A percentile compares a stretch with the other conserved stretches of the same genome.
These are phyloP conservation scores for Phanerodontia chrysosporium DNA, from an alignment of 768 basidiomycete species.

Conservation along the genomic window DNA sequence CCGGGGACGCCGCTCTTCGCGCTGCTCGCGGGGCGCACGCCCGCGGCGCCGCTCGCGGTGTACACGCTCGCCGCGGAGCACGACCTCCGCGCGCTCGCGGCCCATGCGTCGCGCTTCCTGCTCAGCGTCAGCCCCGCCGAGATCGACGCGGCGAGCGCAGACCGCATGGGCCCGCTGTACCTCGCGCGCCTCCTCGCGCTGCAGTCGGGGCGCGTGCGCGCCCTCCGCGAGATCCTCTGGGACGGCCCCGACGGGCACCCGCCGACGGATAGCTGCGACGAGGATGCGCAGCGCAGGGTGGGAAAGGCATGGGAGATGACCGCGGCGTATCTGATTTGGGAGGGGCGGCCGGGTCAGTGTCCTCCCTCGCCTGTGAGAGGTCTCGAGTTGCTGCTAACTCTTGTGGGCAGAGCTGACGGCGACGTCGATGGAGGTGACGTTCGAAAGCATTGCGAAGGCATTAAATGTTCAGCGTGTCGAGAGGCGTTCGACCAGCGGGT, in stretches of 20 bases:
- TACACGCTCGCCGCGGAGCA: conserved; percentile 68
- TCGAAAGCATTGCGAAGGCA: conserved; percentile 61
- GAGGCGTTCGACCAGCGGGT: conserved; percentile 58
- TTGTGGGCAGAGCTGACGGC: conserved; percentile 57
- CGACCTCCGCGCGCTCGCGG: conserved; percentile 69
- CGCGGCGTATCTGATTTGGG: not conserved
- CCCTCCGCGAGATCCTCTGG: conserved; percentile 70
- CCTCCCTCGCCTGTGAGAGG: too few relatives aligned
- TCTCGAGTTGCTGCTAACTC: not conserved
- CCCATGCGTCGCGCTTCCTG: conserved; percentile 68
- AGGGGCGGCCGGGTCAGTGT: conserved; percentile 18
- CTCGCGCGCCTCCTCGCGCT: conserved; percentile 79
- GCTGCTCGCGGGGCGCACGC: conserved; percentile 62
- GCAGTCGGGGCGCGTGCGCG: conserved; percentile 77
- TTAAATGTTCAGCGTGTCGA: conserved; percentile 69
- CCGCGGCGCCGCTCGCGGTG: conserved; percentile 62
- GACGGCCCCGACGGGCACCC: conserved; percentile 72
- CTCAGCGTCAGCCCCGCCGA: conserved; percentile 64
- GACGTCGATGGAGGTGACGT: conserved; percentile 64
- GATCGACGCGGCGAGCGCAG: conserved; percentile 66
- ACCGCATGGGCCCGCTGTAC: conserved; percentile 69
- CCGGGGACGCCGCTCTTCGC: conserved; percentile 53
- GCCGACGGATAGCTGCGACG: conserved; percentile 62
- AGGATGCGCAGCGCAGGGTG: conserved; percentile 69
- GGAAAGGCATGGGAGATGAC: conserved; percentile 58